Percentiles rank a stretch among this genome's conserved stretches.
Conservation (phyloP, 768 basidiomycete species). For the Antrodiella citrinella region DNA sequence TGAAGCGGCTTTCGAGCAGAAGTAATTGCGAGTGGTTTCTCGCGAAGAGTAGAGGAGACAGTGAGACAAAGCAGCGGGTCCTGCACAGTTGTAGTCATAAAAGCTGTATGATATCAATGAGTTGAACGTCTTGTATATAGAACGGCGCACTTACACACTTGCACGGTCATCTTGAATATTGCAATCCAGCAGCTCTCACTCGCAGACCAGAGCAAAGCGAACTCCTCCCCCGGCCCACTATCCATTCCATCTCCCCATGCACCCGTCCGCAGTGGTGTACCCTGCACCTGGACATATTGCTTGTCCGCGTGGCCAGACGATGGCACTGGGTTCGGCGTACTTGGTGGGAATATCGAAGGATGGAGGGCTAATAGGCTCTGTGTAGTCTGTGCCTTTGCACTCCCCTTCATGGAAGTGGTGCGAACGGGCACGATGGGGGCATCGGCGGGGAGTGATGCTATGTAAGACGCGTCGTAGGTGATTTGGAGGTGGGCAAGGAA, state of each 20-base stretch:
- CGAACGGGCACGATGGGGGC: constrained; percentile 43
- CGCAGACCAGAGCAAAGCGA: constrained; percentile 61
- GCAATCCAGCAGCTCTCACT: constrained; percentile 63
- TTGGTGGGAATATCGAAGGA: constrained; percentile 68
- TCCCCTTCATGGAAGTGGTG: constrained; percentile 39
- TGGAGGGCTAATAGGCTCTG: constrained; percentile 2
- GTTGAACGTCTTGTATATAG: not conserved
- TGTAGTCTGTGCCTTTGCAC: not conserved
- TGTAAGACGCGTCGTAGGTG: constrained; percentile 76
- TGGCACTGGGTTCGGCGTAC: constrained; percentile 81
- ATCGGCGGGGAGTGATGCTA: constrained; percentile 38
- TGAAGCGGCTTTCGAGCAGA: constrained; percentile 28
- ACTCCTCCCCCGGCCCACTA: constrained; percentile 35
- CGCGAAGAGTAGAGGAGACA: constrained; percentile 79
- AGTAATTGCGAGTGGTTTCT: constrained; percentile 52
- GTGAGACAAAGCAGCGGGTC: constrained; percentile 83
- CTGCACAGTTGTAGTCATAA: constrained; percentile 55
- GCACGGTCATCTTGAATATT: constrained; percentile 68
- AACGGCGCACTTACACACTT: constrained; percentile 54
- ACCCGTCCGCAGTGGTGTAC: constrained; percentile 58
- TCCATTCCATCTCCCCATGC: constrained; percentile 64
- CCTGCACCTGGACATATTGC: constrained; percentile 72
- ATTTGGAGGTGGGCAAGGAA: constrained; percentile 68
- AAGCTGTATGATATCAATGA: constrained; percentile 41
- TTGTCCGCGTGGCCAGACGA: constrained; percentile 63